Evolutionary conservation across 371 early-diverging fungal species (phyloP), one percentile per base, ranked within the genome.

Genomic region (Nematocida displodere): DNA sequence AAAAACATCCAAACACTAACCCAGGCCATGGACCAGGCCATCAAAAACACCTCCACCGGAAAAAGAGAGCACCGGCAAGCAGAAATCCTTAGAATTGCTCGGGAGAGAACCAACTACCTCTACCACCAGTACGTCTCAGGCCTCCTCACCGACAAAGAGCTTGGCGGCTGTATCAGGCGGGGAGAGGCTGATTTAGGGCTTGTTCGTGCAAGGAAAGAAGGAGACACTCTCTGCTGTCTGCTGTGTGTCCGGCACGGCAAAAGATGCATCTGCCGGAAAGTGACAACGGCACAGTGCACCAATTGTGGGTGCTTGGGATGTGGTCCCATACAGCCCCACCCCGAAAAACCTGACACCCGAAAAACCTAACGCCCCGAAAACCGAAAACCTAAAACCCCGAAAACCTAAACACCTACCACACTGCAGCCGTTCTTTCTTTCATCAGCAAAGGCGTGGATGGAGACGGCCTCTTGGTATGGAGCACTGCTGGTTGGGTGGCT

Each of bases 41-140:
- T 34, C 20, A 11, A 5, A 11, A 40, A 42, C 40, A 59, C n/a
- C n/a, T 11, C 24, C 11, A 11, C 24, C 1, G 58, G 31, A 1
- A 66, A 44, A 48, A 66, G 66, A 66, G 66, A 66, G 34, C 8
- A 24, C 5, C 36, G 66, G 28, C 66, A 66, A 33, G 66, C 66
- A 20, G 31, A 55, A 53, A 26, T 66, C 7, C 66, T 66, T 7
- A 34, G 39, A 54, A 52, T 20, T 48, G 29, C 24, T 2, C 46
- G 66, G 39, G 66, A 66, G 28, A 66, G 66, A 55, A 66, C 54
- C 13, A n/a, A 31, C n/a, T 20, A 28, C 17, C 33, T 55, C 15
- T 66, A 49, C 31, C 1, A 31, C 5, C 29, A 8, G 13, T 66
- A 13, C 17, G 13, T 20, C 7, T 2, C 13, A 48, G 17, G 34